Percentiles rank a stretch among this genome's conserved stretches.
Conservation (phyloP, 768 basidiomycete species). For the Paxillus involutus region DNA sequence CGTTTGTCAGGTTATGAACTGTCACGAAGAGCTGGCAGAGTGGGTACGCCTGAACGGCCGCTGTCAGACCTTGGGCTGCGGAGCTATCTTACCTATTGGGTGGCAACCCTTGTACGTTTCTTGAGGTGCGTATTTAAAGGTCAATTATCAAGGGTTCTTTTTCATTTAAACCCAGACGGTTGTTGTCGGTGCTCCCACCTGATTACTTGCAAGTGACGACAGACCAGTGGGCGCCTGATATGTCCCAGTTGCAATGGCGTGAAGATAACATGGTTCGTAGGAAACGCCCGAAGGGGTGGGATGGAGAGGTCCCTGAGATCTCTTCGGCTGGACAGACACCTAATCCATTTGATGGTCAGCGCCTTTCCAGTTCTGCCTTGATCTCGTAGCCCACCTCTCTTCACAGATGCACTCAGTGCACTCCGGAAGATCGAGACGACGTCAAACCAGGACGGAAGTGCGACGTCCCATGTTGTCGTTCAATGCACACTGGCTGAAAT, state of each 20-base stretch:
- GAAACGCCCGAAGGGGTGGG: slow-evolving; percentile 68
- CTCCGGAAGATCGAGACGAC: slow-evolving; percentile 59
- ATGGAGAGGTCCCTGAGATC: slow-evolving; percentile 59
- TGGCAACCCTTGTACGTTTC: slow-evolving; percentile 80
- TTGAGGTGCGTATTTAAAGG: slow-evolving; percentile 52
- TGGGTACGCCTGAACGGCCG: slow-evolving; percentile 93
- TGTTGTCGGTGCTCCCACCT: slow-evolving; percentile 60
- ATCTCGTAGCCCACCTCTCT: slow-evolving; percentile 1
- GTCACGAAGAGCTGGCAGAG: slow-evolving; percentile 72
- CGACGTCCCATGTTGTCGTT: slow-evolving; percentile 65
- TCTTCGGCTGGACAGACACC: slow-evolving; percentile 32
- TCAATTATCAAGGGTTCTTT: not conserved
- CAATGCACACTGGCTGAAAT: slow-evolving; percentile 76
- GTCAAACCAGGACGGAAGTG: slow-evolving; percentile 63
- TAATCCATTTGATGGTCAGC: slow-evolving; percentile 41
- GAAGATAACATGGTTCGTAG: slow-evolving; percentile 34
- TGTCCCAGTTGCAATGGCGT: slow-evolving; percentile 34
- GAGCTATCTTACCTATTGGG: slow-evolving; percentile 90
- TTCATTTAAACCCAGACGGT: slow-evolving; percentile 37
- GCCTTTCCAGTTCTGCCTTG: not conserved
- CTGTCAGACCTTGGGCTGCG: slow-evolving; percentile 90
- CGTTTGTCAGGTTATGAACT: slow-evolving; percentile 79
- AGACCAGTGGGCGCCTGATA: slow-evolving; percentile 42
- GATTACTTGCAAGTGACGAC: slow-evolving; percentile 48
- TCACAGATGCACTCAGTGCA: slow-evolving; percentile 52